Percentiles rank a stretch among this genome's conserved stretches.
Evolutionary conservation across 352 stramenopile species (phyloP).

Genomic region (Pythium insidiosum): DNA sequence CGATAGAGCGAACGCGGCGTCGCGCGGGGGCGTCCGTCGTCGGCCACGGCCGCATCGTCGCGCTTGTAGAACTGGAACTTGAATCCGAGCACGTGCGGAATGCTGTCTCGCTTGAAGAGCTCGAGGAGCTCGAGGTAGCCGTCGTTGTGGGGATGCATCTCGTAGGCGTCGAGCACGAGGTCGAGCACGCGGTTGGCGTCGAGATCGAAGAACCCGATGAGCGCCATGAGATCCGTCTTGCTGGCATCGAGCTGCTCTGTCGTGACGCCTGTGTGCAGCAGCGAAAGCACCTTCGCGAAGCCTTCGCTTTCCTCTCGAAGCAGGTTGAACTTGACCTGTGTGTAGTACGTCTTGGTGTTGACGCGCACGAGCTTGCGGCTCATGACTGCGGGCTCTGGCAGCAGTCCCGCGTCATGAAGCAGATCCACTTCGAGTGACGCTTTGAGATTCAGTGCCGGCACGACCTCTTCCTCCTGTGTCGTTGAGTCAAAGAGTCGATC

Average conservation of each 20-base stretch:
- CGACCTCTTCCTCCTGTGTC: slow-evolving; percentile 59
- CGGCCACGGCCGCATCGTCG: no score
- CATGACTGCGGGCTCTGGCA: slow-evolving; percentile 37
- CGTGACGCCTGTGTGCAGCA: slow-evolving; percentile 68
- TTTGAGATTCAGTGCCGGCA: slow-evolving; percentile 47
- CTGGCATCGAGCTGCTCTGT: slow-evolving; percentile 53
- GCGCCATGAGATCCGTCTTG: slow-evolving; percentile 61
- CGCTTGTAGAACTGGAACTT: slow-evolving; percentile 91
- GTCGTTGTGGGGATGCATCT: slow-evolving; percentile 81
- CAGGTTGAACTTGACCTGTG: slow-evolving; percentile 96
- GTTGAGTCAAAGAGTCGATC: neutral
- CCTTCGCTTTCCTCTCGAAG: slow-evolving; percentile 95
- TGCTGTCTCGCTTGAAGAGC: slow-evolving; percentile 65
- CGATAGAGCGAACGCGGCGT: slow-evolving; percentile 76
- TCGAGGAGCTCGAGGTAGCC: slow-evolving; percentile 60
- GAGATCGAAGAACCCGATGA: slow-evolving; percentile 92
- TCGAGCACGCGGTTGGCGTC: slow-evolving; percentile 95
- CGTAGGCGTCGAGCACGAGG: slow-evolving; percentile 89
- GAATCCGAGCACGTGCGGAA: slow-evolving; percentile 90
- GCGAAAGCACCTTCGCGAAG: slow-evolving; percentile 89
- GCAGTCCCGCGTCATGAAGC: slow-evolving; percentile 56
- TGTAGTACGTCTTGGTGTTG: slow-evolving; percentile 89
- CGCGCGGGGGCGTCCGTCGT: slow-evolving; percentile 21
- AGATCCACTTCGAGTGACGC: slow-evolving; percentile 67
- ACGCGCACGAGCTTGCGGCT: slow-evolving; percentile 73